Base-by-base conservation (phyloP, 2,329 filamentous ascomycete species). In the Diaporthe velutina region DNA sequence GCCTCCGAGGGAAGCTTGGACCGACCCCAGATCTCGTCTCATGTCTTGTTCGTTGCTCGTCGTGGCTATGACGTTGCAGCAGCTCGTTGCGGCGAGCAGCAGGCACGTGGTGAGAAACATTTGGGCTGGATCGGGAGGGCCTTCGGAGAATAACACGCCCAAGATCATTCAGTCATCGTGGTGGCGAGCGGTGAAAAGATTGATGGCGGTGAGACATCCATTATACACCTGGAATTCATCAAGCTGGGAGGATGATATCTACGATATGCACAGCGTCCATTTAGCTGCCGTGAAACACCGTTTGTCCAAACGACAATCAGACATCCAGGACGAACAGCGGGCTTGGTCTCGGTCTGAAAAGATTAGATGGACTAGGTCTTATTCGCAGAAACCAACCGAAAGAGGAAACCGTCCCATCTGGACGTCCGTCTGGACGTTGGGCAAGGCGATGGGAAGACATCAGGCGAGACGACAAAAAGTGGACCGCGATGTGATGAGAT, bases 241-340 rank as follows among this genome's bases (percentile, higher is more conserved):
- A 48, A 10, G 64, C 12, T 17, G n/a, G 8, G 2, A 25, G 30
- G 4, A 40, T 13, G n/a, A 40, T 15, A 40, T 40, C 48, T 28
- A 28, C 25, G 6, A n/a, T 35, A 48, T 10, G 64, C n/a, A 68
- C 2, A 6, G 33, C 45, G 48, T 8, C 42, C 40, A 13, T 12
- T 22, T 68, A 38, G 33, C 15, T 54, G 64, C 48, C 64, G 48
- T 28, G n/a, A 40, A 68, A 68, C 64, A 22, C n/a, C n/a, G 64
- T 54, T 68, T 68, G 64, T 68, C 64, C 64, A 68, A 38, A 68
- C 64, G 64, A 50, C 45, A 54, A 38, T 50, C 64, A 68, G 33
- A 68, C 64, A 68, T 68, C 45, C 48, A 68, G 64, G 64, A 68
- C 48, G 64, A 68, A 68, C 64, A 54, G 64, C 48, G 33, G 48